Conservation (phyloP, 495 filamentous ascomycete genomes). For the Xylaria castorea region DNA sequence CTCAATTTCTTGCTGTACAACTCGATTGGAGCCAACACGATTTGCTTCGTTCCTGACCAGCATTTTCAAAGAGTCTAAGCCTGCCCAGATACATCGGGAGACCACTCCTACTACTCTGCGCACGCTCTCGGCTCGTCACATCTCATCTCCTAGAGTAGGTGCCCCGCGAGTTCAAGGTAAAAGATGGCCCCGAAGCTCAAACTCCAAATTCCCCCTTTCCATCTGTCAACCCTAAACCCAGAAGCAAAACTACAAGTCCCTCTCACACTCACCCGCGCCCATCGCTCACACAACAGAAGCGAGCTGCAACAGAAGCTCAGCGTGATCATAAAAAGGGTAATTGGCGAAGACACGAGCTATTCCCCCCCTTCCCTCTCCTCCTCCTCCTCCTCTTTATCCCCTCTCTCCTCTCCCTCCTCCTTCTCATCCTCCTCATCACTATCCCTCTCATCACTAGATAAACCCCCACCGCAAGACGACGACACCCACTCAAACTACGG, state of each 20-base stretch:
- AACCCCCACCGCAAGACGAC: background rate
- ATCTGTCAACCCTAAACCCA: background rate
- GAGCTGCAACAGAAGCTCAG: constrained; percentile 1
- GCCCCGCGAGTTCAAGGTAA: background rate
- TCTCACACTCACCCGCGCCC: background rate
- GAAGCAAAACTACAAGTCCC: background rate
- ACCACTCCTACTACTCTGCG: background rate
- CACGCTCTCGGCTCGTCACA: background rate
- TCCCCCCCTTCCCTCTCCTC: background rate
- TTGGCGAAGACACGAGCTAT: background rate
- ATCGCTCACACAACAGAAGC: background rate
- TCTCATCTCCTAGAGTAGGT: background rate
- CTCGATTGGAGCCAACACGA: background rate
- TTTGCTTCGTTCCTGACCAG: background rate
- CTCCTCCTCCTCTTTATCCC: background rate
- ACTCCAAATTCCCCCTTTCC: background rate
- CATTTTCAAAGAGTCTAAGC: background rate
- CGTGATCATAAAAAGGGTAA: background rate
- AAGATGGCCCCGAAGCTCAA: background rate
- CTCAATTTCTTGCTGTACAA: background rate
- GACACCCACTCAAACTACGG: constrained; percentile 22
- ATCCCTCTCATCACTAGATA: background rate
- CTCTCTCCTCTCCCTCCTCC: background rate
- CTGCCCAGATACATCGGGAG: background rate
- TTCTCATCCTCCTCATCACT: background rate